Base-by-base conservation (phyloP, 1,284 basidiomycete species). In the Kalmanozyma brasiliensis region DNA sequence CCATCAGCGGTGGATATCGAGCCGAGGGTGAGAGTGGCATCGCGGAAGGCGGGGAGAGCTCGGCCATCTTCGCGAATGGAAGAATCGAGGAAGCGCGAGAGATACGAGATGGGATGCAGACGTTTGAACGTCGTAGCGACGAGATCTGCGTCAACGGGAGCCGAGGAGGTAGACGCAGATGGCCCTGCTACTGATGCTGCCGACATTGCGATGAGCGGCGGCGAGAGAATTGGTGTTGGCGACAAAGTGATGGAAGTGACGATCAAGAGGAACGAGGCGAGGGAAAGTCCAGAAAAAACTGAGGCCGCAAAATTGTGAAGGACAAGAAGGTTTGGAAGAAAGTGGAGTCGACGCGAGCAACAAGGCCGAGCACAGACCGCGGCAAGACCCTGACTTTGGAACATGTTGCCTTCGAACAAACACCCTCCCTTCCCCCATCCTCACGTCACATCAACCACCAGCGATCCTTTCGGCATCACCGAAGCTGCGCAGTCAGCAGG, bases 1-100 rank as follows among this genome's bases (percentile, higher is more conserved):
- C 73, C 73, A 32, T 75, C 59, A 1, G 73, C 61, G 8, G 73
- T 71, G 8, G 69, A 62, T 48, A 75, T 69, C 34, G 69, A 62
- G 35, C 69, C 69, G 2, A 69, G 36, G 1, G 59, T 59, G 29
- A 72, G 20, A 3, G 65, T 60, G 6, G 63, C 52, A 38, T 65
- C 56, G n/a, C 73, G 73, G 24, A 56, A 66, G 16, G 49, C 40
- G 38, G 40, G 4, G 19, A 68, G 57, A 8, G 40, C 13, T 9
- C 73, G 69, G 7, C 49, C 66, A 35, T 75, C 73, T 33, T 75
- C 73, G 41, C 73, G 70, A 22, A 70, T 48, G 7, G 56, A 61
- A n/a, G 62, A 52, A 34, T 58, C 57, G 47, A 75, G 66, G 49
- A 75, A 75, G 34, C 70, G 70, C 3, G 52, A 55, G 17, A 75